Percentiles rank a stretch among this genome's conserved stretches.
These are phyloP conservation scores for Paramecium pentaurelia DNA, from an alignment of 73 alveolate species.

Conservation along the genomic window DNA sequence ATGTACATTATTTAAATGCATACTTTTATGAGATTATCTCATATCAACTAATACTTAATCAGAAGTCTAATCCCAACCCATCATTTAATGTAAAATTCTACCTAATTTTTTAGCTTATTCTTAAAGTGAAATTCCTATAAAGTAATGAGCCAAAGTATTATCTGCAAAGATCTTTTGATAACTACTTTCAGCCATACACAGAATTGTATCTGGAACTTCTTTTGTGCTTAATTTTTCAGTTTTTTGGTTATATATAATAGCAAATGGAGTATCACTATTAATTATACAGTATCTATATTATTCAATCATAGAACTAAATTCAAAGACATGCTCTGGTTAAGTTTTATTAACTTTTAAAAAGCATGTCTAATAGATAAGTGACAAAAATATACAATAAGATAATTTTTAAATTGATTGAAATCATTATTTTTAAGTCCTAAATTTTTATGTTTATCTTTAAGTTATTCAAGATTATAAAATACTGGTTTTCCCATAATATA, in stretches of 20 bases:
- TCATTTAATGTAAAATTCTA: neutral
- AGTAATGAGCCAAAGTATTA: neutral
- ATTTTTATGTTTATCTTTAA: neutral
- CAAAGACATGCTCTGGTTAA: neutral
- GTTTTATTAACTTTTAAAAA: neutral
- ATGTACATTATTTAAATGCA: constrained; percentile 38
- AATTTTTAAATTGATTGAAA: neutral
- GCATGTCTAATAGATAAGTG: neutral
- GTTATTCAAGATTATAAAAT: constrained; percentile 19
- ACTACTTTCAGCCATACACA: neutral
- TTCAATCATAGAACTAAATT: constrained; percentile 4
- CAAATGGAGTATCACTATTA: neutral
- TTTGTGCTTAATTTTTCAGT: neutral
- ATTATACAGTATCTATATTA: neutral
- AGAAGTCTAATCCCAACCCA: neutral
- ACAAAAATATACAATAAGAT: neutral
- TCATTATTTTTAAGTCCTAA: neutral
- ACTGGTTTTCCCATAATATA: constrained; percentile 42
- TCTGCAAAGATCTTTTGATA: neutral
- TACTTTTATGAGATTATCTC: neutral
- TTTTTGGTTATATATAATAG: neutral
- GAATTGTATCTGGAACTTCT: neutral
- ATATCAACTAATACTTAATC: neutral
- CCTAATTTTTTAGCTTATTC: constrained; percentile 29
- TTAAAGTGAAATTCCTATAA: neutral